Conservation (phyloP, 2,329 filamentous ascomycete genomes). For the Ramularia endophylla region DNA sequence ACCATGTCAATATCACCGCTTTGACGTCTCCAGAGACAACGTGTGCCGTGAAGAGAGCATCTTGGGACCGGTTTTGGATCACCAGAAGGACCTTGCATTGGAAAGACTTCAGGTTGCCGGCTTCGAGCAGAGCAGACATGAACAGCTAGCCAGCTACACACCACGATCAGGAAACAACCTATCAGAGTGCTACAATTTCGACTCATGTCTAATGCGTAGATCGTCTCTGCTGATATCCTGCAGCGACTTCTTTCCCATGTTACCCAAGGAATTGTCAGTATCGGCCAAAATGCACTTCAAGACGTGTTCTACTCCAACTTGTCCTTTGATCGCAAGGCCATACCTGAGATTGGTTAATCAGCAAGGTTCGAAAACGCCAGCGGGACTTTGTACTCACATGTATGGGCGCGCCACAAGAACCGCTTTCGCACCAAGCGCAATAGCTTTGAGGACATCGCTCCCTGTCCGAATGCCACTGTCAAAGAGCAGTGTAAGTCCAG, state of each 20-base stretch:
- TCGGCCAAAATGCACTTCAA: slow-evolving; percentile 20
- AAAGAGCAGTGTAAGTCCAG: slow-evolving; percentile 41
- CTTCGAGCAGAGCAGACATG: too few relatives aligned
- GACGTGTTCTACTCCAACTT: slow-evolving; percentile 46
- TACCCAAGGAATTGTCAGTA: slow-evolving; percentile 20
- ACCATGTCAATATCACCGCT: too few relatives aligned
- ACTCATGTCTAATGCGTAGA: slow-evolving; percentile 14
- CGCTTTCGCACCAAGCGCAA: slow-evolving; percentile 52
- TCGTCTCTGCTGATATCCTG: slow-evolving; percentile 17
- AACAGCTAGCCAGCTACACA: too few relatives aligned
- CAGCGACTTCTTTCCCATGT: slow-evolving; percentile 17
- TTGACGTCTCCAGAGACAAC: too few relatives aligned
- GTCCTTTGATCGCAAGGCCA: slow-evolving; percentile 52
- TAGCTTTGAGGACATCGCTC: slow-evolving; percentile 47
- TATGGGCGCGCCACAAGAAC: slow-evolving; percentile 54
- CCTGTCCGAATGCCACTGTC: slow-evolving; percentile 48
- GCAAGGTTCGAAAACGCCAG: too few relatives aligned
- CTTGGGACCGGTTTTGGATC: too few relatives aligned
- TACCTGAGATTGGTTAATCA: slow-evolving; percentile 30
- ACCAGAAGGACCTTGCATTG: too few relatives aligned
- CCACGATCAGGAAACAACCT: too few relatives aligned
- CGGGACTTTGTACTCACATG: slow-evolving; percentile 27
- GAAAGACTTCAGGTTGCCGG: too few relatives aligned
- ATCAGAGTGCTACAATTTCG: slow-evolving; percentile 16
- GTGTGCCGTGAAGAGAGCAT: too few relatives aligned